Conservation (phyloP, 2,329 filamentous ascomycete genomes). For the Daldinia sp. region DNA sequence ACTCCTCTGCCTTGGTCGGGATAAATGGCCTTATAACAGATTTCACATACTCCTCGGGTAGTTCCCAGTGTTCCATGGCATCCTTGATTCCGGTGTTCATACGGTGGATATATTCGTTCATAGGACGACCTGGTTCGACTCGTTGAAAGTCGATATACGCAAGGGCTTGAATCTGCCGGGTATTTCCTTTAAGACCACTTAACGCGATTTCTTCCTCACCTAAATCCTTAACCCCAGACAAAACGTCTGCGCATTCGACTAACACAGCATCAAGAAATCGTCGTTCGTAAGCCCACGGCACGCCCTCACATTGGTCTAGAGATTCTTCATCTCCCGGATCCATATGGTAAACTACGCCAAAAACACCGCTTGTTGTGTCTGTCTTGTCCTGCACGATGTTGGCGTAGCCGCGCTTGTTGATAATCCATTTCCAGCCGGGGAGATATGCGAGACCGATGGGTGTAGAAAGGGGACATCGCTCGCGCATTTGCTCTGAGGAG, state of each 20-base stretch:
- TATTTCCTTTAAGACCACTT: neutral
- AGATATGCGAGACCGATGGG: slow-evolving; percentile 67
- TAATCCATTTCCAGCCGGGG: slow-evolving; percentile 68
- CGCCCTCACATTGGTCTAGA: slow-evolving; percentile 68
- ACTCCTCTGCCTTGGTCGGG: neutral
- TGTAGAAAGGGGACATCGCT: slow-evolving; percentile 65
- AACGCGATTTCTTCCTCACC: slow-evolving; percentile 15
- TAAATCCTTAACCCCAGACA: neutral
- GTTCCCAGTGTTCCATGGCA: slow-evolving; percentile 59
- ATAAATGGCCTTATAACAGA: slow-evolving; percentile 60
- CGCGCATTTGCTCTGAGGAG: slow-evolving; percentile 69
- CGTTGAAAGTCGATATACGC: slow-evolving; percentile 66
- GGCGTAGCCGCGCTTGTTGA: slow-evolving; percentile 72
- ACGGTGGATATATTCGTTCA: slow-evolving; percentile 66
- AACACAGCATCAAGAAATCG: slow-evolving; percentile 50
- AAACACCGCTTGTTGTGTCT: slow-evolving; percentile 55
- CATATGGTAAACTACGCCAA: slow-evolving; percentile 65
- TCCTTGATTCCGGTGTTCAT: slow-evolving; percentile 72
- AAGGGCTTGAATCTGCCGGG: slow-evolving; percentile 52
- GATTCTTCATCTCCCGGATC: slow-evolving; percentile 57
- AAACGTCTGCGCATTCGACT: neutral
- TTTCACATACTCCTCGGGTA: slow-evolving; percentile 64
- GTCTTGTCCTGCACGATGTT: slow-evolving; percentile 62
- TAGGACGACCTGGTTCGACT: slow-evolving; percentile 51
- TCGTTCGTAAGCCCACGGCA: slow-evolving; percentile 69